phyloP scores from a whole-genome alignment of 768 basidiomycete genomes.

The Phanerodontia chrysosporium region DNA sequence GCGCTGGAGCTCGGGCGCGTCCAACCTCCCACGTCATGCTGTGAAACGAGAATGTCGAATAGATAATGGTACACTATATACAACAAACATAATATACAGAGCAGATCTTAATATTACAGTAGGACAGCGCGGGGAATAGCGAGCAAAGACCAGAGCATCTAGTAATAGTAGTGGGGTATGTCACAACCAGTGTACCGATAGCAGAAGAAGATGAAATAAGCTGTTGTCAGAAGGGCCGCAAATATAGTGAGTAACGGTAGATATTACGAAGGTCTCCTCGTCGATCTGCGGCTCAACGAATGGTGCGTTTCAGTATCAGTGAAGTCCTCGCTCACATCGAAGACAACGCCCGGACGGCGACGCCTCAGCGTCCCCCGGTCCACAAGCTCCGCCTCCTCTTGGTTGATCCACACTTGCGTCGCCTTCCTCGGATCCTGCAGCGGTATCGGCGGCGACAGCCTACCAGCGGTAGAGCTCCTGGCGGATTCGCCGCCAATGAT shows the following conservation, averaged over 20 bases:
- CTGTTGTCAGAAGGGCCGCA: not conserved
- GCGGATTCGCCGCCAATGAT: constrained; percentile 70
- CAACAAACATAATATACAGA: constrained; percentile 4
- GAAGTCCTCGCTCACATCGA: constrained; percentile 27
- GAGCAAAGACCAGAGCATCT: not conserved
- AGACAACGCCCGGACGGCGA: constrained; percentile 31
- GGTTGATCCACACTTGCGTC: constrained; percentile 67
- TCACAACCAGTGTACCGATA: too few species aligned
- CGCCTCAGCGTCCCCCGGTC: constrained; percentile 29
- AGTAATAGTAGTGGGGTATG: not conserved
- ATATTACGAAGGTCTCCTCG: not conserved
- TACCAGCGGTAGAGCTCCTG: constrained; percentile 51
- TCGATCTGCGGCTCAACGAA: not conserved
- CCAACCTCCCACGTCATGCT: too few species aligned
- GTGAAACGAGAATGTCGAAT: too few species aligned
- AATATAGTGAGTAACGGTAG: not conserved
- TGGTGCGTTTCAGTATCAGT: constrained; percentile 15
- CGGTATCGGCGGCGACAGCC: constrained; percentile 54
- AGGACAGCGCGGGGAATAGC: not conserved
- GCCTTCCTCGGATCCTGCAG: constrained; percentile 61
- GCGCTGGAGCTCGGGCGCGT: too few species aligned
- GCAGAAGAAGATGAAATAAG: too few species aligned
- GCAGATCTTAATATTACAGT: not conserved
- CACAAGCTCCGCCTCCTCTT: constrained; percentile 48
- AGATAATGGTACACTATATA: not conserved